Base-by-base conservation (phyloP, 2,329 filamentous ascomycete species). In the Lecanicillium sp. region DNA sequence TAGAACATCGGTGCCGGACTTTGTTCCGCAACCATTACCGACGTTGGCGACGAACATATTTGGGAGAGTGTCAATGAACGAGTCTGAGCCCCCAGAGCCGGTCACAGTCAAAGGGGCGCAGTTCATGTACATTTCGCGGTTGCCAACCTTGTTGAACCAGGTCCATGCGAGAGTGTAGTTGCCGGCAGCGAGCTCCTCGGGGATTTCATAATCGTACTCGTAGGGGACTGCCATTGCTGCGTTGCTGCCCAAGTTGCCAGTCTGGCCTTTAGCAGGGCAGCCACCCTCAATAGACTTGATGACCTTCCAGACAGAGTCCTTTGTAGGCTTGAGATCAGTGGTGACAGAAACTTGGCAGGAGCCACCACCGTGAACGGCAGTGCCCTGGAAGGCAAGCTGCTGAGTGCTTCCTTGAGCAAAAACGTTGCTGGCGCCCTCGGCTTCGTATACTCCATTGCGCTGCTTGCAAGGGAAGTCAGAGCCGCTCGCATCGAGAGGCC, bases 91-190 rank as follows among this genome's bases (percentile, higher is more conserved):
- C 0, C 61, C 63, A 0, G 45, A 47, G 8, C 75, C 75, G 0
- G 75, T 75, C 17, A 96, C 70, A 0, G 69, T 73, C 34, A 94
- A 60, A 0, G 85, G 78, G 0, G 83, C 86, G 51, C 90, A 98
- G 72, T 95, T 94, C 88, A 95, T 94, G 71, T 96, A 95, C 73
- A 95, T 87, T 57, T 96, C 92, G 1, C 89, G 81, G 66, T 95
- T 95, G 3, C 92, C 92, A 9, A 94, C 54, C 43, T 83, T 83
- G 68, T 96, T 96, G 62, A 94, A 78, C 92, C 92, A 96, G 1
- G 87, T 87, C 88, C 89, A 96, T 0, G 86, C 86, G 5, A 96
- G 69, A 0, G 80, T 85, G 18, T 84, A 89, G 29, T 88, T 73
- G 4, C 90, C 92, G 2, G 80, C 65, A 8, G 80, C 76, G 33